Conservation (phyloP, 768 basidiomycete species). For the Boletus tylopilopsis region DNA sequence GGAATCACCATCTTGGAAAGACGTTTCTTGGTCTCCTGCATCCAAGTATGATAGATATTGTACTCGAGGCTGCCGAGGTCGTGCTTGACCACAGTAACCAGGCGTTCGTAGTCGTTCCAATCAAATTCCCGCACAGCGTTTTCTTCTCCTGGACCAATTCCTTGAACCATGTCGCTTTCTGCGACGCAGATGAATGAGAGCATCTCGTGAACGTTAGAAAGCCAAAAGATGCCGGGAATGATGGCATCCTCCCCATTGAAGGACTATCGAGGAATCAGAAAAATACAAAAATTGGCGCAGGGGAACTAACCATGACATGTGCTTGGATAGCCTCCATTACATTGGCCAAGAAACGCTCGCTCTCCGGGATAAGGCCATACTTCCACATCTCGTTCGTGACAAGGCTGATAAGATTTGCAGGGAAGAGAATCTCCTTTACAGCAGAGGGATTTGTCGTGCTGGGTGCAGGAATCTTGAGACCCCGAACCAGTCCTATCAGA, state of each 20-base stretch:
- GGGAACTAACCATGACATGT: constrained; percentile 86
- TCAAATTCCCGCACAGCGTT: constrained; percentile 89
- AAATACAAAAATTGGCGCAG: not conserved
- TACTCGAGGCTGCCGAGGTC: constrained; percentile 98
- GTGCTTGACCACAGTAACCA: constrained; percentile 98
- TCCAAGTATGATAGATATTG: constrained; percentile 99
- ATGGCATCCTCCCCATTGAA: constrained; percentile 94
- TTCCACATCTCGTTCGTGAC: constrained; percentile 99
- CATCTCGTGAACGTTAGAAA: constrained; percentile 99
- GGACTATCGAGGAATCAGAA: constrained; percentile 45
- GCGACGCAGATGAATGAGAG: constrained; percentile 98
- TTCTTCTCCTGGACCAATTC: constrained; percentile 95
- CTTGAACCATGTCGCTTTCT: constrained; percentile 98
- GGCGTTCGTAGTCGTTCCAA: constrained; percentile 94
- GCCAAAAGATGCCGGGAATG: constrained; percentile 96
- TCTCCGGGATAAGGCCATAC: constrained; percentile 93
- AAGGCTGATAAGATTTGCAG: constrained; percentile 94
- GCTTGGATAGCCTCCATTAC: constrained; percentile 98
- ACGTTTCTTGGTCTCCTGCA: constrained; percentile 96
- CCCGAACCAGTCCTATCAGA: constrained; percentile 82
- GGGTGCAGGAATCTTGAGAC: constrained; percentile 89
- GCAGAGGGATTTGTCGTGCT: constrained; percentile 88
- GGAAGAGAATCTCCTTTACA: constrained; percentile 97
- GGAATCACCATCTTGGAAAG: constrained; percentile 98
- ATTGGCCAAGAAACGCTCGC: constrained; percentile 96